These are phyloP conservation scores for Arthroderma sp. DNA, from an alignment of 2,329 filamentous ascomycete genomes.

Conservation along the genomic window DNA sequence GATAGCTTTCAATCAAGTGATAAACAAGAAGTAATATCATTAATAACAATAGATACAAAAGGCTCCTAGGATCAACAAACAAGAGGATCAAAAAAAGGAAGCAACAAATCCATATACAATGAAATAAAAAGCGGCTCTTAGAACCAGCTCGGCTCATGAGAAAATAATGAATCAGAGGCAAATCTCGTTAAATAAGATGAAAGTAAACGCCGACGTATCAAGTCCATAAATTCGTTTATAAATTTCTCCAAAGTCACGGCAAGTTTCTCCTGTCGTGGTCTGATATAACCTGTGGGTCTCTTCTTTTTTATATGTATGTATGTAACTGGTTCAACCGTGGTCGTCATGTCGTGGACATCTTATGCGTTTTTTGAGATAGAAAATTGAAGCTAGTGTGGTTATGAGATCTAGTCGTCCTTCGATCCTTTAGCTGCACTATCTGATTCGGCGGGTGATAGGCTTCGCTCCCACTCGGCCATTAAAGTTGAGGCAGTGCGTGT, in stretches of 20 bases:
- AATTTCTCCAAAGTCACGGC: neutral
- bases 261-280: neutral
- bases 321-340: neutral
- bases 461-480: conserved; percentile 86
- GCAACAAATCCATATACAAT: neutral
- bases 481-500: conserved; percentile 72
- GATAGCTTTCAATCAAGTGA: too few relatives aligned
- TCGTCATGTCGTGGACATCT: neutral
- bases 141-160: neutral
- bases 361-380: neutral
- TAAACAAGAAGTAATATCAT: neutral
- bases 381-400: neutral
- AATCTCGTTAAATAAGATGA: neutral
- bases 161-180: neutral
- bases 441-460: conserved; percentile 40
- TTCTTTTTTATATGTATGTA: neutral
- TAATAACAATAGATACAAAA: neutral
- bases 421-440: neutral
- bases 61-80: neutral
- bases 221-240: neutral
- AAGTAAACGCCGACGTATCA: neutral
- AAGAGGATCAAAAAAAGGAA: neutral
- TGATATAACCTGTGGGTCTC: neutral
- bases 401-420: neutral
- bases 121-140: neutral